Conservation (phyloP, 108 stramenopile genomes). For the Nitzschia sp. region DNA sequence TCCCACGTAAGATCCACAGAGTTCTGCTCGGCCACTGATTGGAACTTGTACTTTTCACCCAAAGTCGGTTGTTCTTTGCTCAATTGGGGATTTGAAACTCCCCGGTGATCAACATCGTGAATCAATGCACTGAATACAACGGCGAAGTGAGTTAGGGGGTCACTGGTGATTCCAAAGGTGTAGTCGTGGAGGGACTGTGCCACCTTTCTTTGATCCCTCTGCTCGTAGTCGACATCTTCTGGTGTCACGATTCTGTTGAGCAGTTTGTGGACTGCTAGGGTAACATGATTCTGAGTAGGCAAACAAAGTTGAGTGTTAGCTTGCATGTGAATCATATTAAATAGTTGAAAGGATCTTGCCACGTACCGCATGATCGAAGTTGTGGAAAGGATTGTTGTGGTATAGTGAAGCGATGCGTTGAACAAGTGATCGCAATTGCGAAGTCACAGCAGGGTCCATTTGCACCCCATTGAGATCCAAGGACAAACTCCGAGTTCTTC, state of each 20-base stretch:
- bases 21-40: constrained; percentile 35
- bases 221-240: constrained; percentile 18
- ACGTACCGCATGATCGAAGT: constrained; percentile 24
- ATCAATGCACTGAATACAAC: constrained; percentile 32
- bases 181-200: constrained; percentile 28
- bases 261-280: constrained; percentile 44
- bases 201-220: constrained; percentile 3
- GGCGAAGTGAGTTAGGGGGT: constrained; percentile 39
- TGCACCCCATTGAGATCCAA: not conserved
- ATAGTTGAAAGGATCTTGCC: not conserved
- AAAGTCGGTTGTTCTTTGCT: constrained; percentile 13
- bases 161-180: constrained; percentile 46
- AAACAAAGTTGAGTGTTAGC: not conserved
- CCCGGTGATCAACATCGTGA: constrained; percentile 35
- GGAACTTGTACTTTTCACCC: constrained; percentile 18
- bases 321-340: not conserved
- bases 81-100: constrained; percentile 28
- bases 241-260: constrained; percentile 28
- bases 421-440: constrained; percentile 21
- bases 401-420: constrained; percentile 15
- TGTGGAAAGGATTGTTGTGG: constrained; percentile 31
- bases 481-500: not conserved
- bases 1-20: constrained; percentile 22
- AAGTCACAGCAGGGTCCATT: not conserved
- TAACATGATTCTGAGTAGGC: constrained; percentile 25